Evolutionary conservation across 2,329 filamentous ascomycete species (phyloP).

Genomic region (Zasmidium cellare): DNA sequence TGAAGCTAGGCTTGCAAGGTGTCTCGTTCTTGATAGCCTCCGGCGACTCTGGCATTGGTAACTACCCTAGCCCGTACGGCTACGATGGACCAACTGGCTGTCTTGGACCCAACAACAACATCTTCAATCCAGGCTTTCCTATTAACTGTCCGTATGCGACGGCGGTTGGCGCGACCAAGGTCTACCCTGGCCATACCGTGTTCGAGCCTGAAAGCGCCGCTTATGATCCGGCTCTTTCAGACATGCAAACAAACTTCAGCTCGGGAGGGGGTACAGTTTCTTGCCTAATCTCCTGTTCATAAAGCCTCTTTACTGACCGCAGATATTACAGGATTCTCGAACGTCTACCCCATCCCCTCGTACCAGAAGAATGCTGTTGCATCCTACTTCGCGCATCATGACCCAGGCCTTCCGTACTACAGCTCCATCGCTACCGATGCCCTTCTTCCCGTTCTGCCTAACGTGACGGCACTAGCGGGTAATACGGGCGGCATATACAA

Average conservation of each 20-base stretch:
- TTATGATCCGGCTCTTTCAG: conserved; percentile 4
- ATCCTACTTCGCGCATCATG: conserved; percentile 38
- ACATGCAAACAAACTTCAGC: too few species aligned
- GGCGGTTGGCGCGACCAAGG: conserved; percentile 46
- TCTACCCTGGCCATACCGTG: conserved; percentile 39
- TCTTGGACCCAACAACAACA: conserved; percentile 41
- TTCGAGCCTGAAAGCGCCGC: conserved; percentile 36
- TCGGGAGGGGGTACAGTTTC: too few species aligned
- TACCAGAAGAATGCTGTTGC: conserved; percentile 40
- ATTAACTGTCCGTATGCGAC: conserved; percentile 53
- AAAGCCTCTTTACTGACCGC: not conserved
- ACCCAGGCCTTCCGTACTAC: conserved; percentile 35
- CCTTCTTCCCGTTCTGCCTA: conserved; percentile 25
- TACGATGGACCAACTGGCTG: conserved; percentile 25
- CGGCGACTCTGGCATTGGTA: conserved; percentile 61
- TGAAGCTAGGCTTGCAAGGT: conserved; percentile 62
- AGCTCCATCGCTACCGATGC: conserved; percentile 13
- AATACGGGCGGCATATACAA: conserved; percentile 44
- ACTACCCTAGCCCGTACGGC: conserved; percentile 8
- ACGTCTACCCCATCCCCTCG: conserved; percentile 29
- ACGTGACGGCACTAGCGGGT: not conserved
- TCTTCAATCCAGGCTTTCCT: conserved; percentile 45
- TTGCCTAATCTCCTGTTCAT: too few species aligned
- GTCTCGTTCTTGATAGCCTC: conserved; percentile 61
- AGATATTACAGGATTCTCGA: conserved; percentile 30